These are phyloP conservation scores for Exserohilum turcica DNA, from an alignment of 2,329 filamentous ascomycete genomes.

Conservation along the genomic window DNA sequence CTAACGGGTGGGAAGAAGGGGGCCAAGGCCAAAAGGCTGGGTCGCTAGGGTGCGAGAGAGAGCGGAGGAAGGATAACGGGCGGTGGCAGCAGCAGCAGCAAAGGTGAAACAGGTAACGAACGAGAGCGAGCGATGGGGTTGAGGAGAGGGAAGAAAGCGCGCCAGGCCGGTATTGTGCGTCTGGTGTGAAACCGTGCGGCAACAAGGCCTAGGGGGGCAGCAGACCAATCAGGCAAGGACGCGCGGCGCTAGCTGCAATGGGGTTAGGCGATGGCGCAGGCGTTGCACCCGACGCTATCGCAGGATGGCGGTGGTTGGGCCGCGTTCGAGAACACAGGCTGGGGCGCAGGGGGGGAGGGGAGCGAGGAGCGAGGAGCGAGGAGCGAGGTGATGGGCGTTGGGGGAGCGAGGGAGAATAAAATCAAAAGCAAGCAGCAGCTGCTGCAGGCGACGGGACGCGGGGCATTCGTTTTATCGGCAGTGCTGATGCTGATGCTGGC, in stretches of 20 bases:
- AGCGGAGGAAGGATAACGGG: background rate
- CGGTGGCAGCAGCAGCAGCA: slow-evolving; percentile 20
- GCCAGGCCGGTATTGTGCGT: slow-evolving; percentile 31
- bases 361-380: background rate
- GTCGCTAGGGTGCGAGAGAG: background rate
- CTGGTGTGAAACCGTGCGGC: slow-evolving; percentile 34
- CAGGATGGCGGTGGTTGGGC: slow-evolving; percentile 25
- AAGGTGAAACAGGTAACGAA: slow-evolving; percentile 45
- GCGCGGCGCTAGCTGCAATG: slow-evolving; percentile 30
- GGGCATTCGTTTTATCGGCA: background rate
- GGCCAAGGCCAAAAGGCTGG: background rate
- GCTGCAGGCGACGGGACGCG: too few relatives aligned
- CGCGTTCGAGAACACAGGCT: slow-evolving; percentile 28
- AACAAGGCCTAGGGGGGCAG: slow-evolving; percentile 24
- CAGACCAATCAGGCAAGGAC: slow-evolving; percentile 36
- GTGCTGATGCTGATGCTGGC: too few relatives aligned
- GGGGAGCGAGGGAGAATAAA: background rate
- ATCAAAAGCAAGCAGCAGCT: too few relatives aligned
- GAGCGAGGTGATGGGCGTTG: background rate
- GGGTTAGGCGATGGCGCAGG: slow-evolving; percentile 13
- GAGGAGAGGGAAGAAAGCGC: slow-evolving; percentile 22
- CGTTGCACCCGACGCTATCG: slow-evolving; percentile 19
- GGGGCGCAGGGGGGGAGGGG: background rate
- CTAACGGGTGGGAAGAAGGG: slow-evolving; percentile 20
- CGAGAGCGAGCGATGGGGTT: slow-evolving; percentile 25